Base-by-base conservation (phyloP, 768 basidiomycete genomes). In the Scleroderma bovista region DNA sequence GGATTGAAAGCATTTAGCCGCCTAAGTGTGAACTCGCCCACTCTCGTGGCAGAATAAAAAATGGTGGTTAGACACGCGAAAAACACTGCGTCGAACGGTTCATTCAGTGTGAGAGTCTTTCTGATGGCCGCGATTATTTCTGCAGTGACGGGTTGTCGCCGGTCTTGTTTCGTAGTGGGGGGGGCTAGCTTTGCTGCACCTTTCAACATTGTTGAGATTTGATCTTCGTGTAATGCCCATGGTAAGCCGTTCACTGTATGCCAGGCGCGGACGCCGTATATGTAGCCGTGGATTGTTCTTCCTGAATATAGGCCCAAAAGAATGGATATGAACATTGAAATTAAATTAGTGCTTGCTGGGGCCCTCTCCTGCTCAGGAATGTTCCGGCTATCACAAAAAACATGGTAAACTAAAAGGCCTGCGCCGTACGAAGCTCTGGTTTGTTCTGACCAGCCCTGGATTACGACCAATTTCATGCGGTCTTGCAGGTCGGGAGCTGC, bases 391-490 rank as follows among this genome's bases (percentile, higher is more conserved):
- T 79, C 71, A 46, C 75, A 76, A 44, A 69, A 75, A 0, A 68
- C 56, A 31, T 77, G 75, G 34, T 37, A 78, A 0, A 59, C 52
- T 0, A 74, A 55, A 0, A 78, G 59, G 1, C 76, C 73, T 0
- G 69, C 51, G 0, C 69, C 69, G 50, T 78, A 76, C 0, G 66
- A 56, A 16, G 62, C 60, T 1, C 47, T 36, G 0, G 74, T 77
- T 6, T 53, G 48, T 5, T 62, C 54, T 0, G 58, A 62, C 64
- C 65, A 75, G 0, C 63, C 61, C 0, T 43, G 32, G 0, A 33
- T 23, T 9, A 70, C 52, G 2, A 40, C 17, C 1, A 1, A 8
- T 6, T 3, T 2, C 7, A 40, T 19, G 6, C 12, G 10, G 6
- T 40, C 39, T 11, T 19, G 17, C 7, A 22, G 7, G 11, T 40